Conservation (phyloP, 2,329 filamentous ascomycete species). For the Tricladium varicosporioides region DNA sequence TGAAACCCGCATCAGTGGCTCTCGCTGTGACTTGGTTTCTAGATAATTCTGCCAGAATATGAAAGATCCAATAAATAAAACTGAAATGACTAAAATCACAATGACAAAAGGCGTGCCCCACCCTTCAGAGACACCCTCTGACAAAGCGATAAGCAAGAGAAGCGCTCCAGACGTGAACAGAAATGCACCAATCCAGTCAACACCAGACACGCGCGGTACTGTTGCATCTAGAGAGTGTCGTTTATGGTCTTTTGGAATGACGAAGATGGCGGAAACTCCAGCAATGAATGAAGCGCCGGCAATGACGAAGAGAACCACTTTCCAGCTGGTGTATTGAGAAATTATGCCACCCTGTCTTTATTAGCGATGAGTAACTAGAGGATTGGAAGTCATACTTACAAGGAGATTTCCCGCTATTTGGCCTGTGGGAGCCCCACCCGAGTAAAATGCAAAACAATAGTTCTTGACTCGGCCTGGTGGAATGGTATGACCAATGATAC, state of each 20-base stretch:
- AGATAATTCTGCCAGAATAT: constrained; percentile 48
- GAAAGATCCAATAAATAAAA: constrained; percentile 48
- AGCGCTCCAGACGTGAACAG: constrained; percentile 62
- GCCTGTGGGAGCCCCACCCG: constrained; percentile 63
- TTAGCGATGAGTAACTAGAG: neutral
- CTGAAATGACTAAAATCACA: constrained; percentile 45
- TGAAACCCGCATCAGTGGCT: constrained; percentile 65
- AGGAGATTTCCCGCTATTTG: constrained; percentile 58
- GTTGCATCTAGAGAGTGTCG: constrained; percentile 14
- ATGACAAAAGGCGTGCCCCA: constrained; percentile 63
- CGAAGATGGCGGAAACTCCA: constrained; percentile 53
- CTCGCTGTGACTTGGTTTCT: constrained; percentile 47
- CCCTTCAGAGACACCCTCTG: constrained; percentile 67
- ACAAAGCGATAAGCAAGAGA: constrained; percentile 63
- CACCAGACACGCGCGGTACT: constrained; percentile 37
- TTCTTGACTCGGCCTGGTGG: constrained; percentile 67
- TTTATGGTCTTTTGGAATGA: constrained; percentile 54
- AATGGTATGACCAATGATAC: constrained; percentile 67
- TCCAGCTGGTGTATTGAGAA: constrained; percentile 60
- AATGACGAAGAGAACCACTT: constrained; percentile 65
- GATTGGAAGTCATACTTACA: constrained; percentile 6
- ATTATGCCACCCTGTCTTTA: constrained; percentile 57
- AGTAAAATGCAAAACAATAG: constrained; percentile 65
- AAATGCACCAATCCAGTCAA: constrained; percentile 66
- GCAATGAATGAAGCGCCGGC: constrained; percentile 58